phyloP scores from a whole-genome alignment of 768 basidiomycete species.

The Hypsizygus marmoreus region DNA sequence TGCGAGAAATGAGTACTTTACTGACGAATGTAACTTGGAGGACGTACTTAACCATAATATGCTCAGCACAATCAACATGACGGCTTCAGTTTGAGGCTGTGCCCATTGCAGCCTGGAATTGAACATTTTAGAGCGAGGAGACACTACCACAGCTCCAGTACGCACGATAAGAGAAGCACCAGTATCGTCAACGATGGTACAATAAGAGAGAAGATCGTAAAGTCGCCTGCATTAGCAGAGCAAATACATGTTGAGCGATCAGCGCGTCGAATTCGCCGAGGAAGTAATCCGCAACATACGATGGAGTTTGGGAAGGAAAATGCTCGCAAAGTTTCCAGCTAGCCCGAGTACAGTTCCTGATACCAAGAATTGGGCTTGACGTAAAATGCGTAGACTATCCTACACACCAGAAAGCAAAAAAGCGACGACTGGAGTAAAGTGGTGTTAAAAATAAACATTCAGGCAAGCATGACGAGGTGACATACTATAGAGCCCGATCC shows the following conservation, averaged over 20 bases:
- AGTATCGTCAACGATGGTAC: slow-evolving; percentile 69
- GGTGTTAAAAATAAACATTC: no score
- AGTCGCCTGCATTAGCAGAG: slow-evolving; percentile 51
- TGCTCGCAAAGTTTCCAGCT: slow-evolving; percentile 61
- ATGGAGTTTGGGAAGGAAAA: slow-evolving; percentile 67
- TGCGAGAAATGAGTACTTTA: slow-evolving; percentile 10
- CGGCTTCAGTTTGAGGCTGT: slow-evolving; percentile 63
- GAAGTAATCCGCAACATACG: no score
- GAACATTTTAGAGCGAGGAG: slow-evolving; percentile 6
- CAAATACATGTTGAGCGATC: neutral
- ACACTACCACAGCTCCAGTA: no score
- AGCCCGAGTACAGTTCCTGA: slow-evolving; percentile 65
- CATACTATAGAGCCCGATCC: slow-evolving; percentile 55
- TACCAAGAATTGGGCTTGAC: slow-evolving; percentile 7
- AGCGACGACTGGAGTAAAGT: slow-evolving; percentile 39
- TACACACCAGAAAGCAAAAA: slow-evolving; percentile 46
- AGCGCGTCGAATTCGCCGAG: slow-evolving; percentile 3
- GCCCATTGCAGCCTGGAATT: slow-evolving; percentile 65
- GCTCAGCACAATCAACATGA: slow-evolving; percentile 54
- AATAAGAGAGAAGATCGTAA: slow-evolving; percentile 68
- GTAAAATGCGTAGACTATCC: neutral
- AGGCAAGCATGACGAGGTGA: slow-evolving; percentile 1
- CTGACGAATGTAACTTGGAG: slow-evolving; percentile 5
- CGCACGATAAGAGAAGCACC: slow-evolving; percentile 59
- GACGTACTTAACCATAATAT: slow-evolving; percentile 73